Evolutionary conservation across 331 rosid genomes (phyloP).

Genomic region (Telfairia occidentalis): DNA sequence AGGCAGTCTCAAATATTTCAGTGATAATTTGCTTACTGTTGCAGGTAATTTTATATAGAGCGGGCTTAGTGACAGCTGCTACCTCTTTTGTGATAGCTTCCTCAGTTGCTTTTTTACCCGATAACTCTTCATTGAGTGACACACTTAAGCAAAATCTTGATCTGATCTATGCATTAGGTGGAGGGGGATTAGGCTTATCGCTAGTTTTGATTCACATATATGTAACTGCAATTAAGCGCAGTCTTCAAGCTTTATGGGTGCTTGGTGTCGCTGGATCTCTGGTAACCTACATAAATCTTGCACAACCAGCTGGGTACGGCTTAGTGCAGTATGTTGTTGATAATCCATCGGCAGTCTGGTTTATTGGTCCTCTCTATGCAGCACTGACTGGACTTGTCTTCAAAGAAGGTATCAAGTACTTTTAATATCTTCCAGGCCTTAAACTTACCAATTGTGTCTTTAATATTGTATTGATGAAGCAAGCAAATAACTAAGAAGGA

Average conservation of each 20-base stretch:
- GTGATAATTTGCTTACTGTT: constrained; percentile 19
- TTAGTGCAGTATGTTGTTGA: constrained; percentile 48
- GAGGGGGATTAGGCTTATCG: constrained; percentile 70
- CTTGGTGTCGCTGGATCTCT: constrained; percentile 66
- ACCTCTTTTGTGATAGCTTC: constrained; percentile 62
- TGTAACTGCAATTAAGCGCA: constrained; percentile 69
- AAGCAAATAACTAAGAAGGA: neutral
- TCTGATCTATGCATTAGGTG: constrained; percentile 46
- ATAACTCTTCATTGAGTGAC: constrained; percentile 18
- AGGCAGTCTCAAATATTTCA: constrained; percentile 8
- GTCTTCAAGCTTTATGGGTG: constrained; percentile 73
- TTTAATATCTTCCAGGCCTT: neutral
- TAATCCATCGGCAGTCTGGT: constrained; percentile 54
- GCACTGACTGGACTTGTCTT: constrained; percentile 86
- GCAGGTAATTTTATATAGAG: constrained; percentile 73
- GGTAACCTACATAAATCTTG: constrained; percentile 37
- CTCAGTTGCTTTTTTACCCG: constrained; percentile 60
- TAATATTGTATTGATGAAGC: neutral
- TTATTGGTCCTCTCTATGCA: constrained; percentile 84
- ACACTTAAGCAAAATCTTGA: constrained; percentile 46
- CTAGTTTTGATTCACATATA: constrained; percentile 69
- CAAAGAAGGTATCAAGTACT: constrained; percentile 59
- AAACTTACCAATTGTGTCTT: neutral
- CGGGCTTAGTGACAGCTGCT: constrained; percentile 73
- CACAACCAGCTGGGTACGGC: constrained; percentile 49